Evolutionary conservation across 108 stramenopile species (phyloP).

Genomic region (Nitzschia sp.): DNA sequence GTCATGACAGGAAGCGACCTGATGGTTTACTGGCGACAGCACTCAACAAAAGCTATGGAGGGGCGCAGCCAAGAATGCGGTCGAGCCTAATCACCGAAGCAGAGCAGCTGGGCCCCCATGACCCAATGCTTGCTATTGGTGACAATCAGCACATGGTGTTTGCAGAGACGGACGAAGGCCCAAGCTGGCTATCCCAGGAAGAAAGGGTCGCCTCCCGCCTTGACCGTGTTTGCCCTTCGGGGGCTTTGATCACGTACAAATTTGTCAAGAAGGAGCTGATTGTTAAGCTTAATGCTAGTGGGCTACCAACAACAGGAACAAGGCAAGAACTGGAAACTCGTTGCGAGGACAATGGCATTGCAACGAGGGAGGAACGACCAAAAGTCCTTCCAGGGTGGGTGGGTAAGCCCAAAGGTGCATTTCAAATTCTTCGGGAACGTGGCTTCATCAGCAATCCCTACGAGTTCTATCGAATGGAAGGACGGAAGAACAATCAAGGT

Average conservation of each 20-base stretch:
- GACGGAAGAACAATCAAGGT: not conserved
- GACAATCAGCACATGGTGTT: not conserved
- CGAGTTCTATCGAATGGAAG: conserved; percentile 2
- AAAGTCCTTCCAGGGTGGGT: conserved; percentile 20
- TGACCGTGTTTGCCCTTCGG: too few relatives aligned
- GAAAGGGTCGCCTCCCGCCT: too few relatives aligned
- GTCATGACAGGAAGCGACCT: not conserved
- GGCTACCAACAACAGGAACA: too few relatives aligned
- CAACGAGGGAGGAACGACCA: not conserved
- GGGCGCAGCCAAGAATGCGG: conserved; percentile 7
- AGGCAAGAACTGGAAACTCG: not conserved
- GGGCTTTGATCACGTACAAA: too few relatives aligned
- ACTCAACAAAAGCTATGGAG: conserved; percentile 12
- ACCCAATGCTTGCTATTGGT: not conserved
- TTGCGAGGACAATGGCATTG: not conserved
- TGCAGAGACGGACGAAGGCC: too few relatives aligned
- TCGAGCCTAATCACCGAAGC: not conserved
- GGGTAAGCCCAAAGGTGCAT: conserved; percentile 24
- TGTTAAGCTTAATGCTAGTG: too few relatives aligned
- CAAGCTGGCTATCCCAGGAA: too few relatives aligned
- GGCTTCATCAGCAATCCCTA: conserved; percentile 24
- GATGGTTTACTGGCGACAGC: not conserved
- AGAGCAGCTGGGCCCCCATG: not conserved
- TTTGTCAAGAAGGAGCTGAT: too few relatives aligned
- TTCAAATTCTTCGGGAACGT: conserved; percentile 31